Base-by-base conservation (phyloP, 2,329 filamentous ascomycete genomes). In the Epichloe gansuensis region DNA sequence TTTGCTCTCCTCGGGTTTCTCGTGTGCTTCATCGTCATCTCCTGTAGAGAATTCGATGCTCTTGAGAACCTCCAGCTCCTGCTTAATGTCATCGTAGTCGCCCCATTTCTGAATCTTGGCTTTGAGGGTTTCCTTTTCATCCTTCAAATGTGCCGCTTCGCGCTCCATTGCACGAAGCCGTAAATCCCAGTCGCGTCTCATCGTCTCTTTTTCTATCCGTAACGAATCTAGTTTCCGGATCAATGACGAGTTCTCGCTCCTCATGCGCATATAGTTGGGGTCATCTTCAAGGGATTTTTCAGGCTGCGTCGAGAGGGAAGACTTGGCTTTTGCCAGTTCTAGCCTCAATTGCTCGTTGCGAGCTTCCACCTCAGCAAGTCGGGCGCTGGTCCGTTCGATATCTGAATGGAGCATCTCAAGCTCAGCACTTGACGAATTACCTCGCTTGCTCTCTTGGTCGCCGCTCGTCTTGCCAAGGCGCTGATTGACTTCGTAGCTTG, bases 21-120 rank as follows among this genome's bases (percentile, higher is more conserved):
- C 74, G 34, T 69, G 63, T 8, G 75, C 72, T 2, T 86, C 83
- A 46, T 91, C 87, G 55, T 94, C 90, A 56, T 91, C 87, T 7
- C 88, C 91, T 0, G 88, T 91, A 2, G 91, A 88, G 62, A 98
- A 95, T 66, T 98, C 93, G 61, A 98, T 96, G 59, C 91, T 95
- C 79, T 95, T 95, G 55, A 98, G 80, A 56, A 97, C 91, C 62
- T 97, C 91, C 3, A 98, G 77, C 68, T 98, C 94, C 58, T 94
- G 88, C 70, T 93, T 96, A 47, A 98, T 82, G 54, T 97, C 91
- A 37, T 97, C 91, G 65, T 98, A 98, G 66, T 98, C 93, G 59
- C 82, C 82, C 82, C 88, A 94, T 65, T 87, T 94, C 57, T 89
- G 83, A 3, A 97, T 80, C 70, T 93, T 95, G 39, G 76, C 73